A percentile compares a stretch with the other conserved stretches of the same genome.
Evolutionary conservation across 225 moss, liverwort and hornwort species (phyloP).

Genomic region (Pseudisothecium myosuroides): DNA sequence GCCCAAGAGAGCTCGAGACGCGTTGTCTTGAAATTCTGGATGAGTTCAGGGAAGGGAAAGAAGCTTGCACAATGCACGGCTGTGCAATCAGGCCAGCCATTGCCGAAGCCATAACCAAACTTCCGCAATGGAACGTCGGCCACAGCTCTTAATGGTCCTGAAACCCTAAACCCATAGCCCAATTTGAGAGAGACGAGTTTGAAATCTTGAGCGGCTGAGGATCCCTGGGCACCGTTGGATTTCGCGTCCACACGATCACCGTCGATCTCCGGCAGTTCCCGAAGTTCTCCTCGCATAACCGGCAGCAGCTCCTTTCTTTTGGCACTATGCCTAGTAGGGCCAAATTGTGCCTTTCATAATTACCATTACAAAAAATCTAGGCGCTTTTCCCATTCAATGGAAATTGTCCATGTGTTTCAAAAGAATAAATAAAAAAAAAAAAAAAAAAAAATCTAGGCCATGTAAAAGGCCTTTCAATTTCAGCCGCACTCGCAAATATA

Average conservation of each 20-base stretch:
- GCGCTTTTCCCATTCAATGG: too few species aligned
- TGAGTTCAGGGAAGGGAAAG: neutral
- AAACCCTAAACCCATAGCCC: neutral
- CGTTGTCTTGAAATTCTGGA: neutral
- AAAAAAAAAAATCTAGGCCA: too few species aligned
- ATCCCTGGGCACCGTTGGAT: neutral
- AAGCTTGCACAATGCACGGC: neutral
- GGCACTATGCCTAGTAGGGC: too few species aligned
- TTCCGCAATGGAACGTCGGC: neutral
- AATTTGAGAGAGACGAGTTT: neutral
- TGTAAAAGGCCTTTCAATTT: too few species aligned
- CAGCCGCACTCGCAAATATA: too few species aligned
- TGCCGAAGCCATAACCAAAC: constrained; percentile 13
- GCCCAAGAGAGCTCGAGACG: constrained; percentile 5
- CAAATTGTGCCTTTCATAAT: too few species aligned
- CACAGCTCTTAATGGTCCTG: neutral
- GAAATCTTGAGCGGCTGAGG: neutral
- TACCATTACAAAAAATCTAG: too few species aligned
- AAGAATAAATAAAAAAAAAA: too few species aligned
- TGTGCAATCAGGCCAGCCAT: constrained; percentile 26
- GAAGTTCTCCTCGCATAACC: neutral
- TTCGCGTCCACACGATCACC: neutral
- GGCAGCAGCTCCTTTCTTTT: neutral
- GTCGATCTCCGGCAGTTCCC: neutral
- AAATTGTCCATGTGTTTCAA: too few species aligned